Conservation (phyloP, 257 asterid species). For the Nicotiana otophora region DNA sequence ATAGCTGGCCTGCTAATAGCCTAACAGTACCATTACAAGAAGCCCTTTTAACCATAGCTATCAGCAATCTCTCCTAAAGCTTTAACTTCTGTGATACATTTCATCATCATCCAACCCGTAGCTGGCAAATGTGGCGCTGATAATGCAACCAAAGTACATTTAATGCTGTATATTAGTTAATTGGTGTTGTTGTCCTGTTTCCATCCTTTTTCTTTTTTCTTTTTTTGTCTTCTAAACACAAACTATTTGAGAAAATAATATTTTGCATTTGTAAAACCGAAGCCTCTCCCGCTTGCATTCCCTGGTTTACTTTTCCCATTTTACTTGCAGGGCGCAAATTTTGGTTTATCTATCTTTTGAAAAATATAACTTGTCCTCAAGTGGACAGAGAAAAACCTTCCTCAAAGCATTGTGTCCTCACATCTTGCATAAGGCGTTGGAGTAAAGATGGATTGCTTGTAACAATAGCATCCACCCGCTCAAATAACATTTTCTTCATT, state of each 20-base stretch:
- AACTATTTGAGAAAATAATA: too few species aligned
- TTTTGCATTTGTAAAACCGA: background rate
- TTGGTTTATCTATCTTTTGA: background rate
- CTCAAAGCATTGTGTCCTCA: slow-evolving; percentile 51
- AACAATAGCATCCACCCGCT: slow-evolving; percentile 74
- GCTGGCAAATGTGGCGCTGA: background rate
- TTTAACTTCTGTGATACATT: background rate
- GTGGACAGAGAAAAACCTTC: slow-evolving; percentile 52
- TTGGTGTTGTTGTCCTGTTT: too few species aligned
- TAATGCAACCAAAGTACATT: too few species aligned
- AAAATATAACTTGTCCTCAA: slow-evolving; percentile 4
- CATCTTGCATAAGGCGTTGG: slow-evolving; percentile 64
- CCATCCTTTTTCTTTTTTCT: too few species aligned
- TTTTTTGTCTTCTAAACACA: background rate
- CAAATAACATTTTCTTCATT: slow-evolving; percentile 63
- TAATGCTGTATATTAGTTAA: too few species aligned
- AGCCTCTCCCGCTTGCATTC: background rate
- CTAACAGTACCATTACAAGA: background rate
- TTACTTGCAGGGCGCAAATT: background rate
- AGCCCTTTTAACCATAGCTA: background rate
- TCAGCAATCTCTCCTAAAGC: background rate
- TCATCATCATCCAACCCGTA: background rate
- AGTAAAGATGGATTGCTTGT: slow-evolving; percentile 76
- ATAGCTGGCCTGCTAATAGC: too few species aligned
- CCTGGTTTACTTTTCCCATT: background rate